These are phyloP conservation scores for Rugosomyces carneus DNA, from an alignment of 1,284 basidiomycete genomes.

Conservation along the genomic window DNA sequence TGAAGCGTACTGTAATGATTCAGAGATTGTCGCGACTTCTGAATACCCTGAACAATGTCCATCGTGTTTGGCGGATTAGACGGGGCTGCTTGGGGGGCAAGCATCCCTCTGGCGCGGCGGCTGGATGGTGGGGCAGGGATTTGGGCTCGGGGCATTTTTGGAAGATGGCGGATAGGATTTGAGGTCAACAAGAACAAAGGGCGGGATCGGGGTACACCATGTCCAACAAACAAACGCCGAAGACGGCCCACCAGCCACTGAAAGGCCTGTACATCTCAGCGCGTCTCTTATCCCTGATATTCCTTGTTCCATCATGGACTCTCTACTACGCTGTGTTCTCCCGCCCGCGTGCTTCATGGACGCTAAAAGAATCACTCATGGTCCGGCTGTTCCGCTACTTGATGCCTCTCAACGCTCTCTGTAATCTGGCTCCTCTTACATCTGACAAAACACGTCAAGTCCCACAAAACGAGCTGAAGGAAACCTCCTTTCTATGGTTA, in stretches of 20 bases:
- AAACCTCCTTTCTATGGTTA: conserved; percentile 20
- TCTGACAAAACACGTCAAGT: conserved; percentile 18
- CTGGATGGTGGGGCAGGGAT: too few species aligned
- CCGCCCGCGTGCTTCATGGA: conserved; percentile 19
- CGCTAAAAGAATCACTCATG: conserved; percentile 17
- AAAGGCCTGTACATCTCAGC: conserved; percentile 2
- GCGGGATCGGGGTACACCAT: too few species aligned
- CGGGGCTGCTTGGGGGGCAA: too few species aligned
- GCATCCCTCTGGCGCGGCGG: too few species aligned
- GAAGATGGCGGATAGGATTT: too few species aligned
- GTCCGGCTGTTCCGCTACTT: conserved; percentile 19
- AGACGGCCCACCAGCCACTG: neutral
- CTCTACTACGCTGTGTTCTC: conserved; percentile 13
- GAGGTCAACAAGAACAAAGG: too few species aligned
- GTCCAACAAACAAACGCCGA: neutral
- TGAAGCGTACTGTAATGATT: too few species aligned
- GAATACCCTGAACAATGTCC: too few species aligned
- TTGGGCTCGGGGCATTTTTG: too few species aligned
- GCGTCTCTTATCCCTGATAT: neutral
- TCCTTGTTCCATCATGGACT: conserved; percentile 13
- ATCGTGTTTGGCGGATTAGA: too few species aligned
- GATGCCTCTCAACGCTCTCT: conserved; percentile 18
- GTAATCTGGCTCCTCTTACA: conserved; percentile 8
- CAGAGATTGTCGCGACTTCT: too few species aligned
- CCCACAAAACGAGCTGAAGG: conserved; percentile 17